Conservation (phyloP, 768 basidiomycete species). For the Flagelloscypha sp. region DNA sequence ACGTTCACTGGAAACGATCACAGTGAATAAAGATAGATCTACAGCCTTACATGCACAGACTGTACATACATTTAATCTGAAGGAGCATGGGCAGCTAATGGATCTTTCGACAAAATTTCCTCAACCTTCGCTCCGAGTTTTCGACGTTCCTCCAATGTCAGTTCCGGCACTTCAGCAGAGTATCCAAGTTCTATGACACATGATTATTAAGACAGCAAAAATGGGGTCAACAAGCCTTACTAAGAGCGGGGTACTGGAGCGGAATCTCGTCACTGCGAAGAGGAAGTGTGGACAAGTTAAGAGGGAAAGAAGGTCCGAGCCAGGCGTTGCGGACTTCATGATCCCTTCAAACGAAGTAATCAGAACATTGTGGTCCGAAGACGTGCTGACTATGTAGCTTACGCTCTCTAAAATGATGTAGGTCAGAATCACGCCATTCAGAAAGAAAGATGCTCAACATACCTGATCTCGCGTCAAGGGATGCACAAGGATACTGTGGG, state of each 20-base stretch:
- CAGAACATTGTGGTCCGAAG: constrained; percentile 3
- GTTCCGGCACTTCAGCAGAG: constrained; percentile 40
- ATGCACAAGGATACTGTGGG: constrained; percentile 59
- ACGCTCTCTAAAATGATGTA: constrained; percentile 34
- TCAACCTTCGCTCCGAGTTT: constrained; percentile 58
- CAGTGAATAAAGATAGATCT: too few relatives aligned
- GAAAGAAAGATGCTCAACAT: constrained; percentile 13
- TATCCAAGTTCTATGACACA: constrained; percentile 53
- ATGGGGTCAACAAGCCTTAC: constrained; percentile 27
- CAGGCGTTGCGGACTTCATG: constrained; percentile 65
- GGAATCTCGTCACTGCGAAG: constrained; percentile 47
- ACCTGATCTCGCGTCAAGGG: constrained; percentile 68
- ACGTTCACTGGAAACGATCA: too few relatives aligned
- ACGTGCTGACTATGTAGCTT: constrained; percentile 16
- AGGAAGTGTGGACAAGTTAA: constrained; percentile 53
- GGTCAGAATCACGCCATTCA: constrained; percentile 1
- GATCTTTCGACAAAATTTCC: constrained; percentile 46
- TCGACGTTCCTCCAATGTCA: constrained; percentile 53
- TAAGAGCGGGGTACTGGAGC: constrained; percentile 57
- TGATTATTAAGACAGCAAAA: background rate
- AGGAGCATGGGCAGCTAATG: constrained; percentile 63
- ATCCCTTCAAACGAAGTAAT: constrained; percentile 34
- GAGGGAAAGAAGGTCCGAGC: constrained; percentile 64
- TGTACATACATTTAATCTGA: too few relatives aligned
- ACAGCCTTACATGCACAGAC: too few relatives aligned